phyloP scores from a whole-genome alignment of 768 basidiomycete genomes.

The Botryobasidium botryosum region DNA sequence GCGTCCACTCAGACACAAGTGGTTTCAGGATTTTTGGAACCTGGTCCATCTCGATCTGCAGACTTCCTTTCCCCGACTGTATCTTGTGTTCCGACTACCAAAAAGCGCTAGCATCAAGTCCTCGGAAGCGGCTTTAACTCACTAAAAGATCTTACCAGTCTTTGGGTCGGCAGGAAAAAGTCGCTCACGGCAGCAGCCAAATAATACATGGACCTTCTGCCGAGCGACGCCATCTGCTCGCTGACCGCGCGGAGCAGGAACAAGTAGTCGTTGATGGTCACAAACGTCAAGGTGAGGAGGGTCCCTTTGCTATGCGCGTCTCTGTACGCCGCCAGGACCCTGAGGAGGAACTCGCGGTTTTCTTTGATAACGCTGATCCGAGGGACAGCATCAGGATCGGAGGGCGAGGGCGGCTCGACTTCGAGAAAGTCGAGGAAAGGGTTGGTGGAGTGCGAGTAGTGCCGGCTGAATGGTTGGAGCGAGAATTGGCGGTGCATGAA shows the following conservation, averaged over 20 bases:
- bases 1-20: slow-evolving; percentile 86
- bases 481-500: slow-evolving; percentile 99
- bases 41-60: slow-evolving; percentile 96
- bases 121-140: not conserved
- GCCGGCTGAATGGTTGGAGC: slow-evolving; percentile 89
- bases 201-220: slow-evolving; percentile 75
- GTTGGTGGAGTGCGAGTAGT: slow-evolving; percentile 96
- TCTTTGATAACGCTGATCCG: slow-evolving; percentile 46
- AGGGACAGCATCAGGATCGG: slow-evolving; percentile 7
- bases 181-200: slow-evolving; percentile 97
- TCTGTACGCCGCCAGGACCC: slow-evolving; percentile 67
- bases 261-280: slow-evolving; percentile 91
- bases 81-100: slow-evolving; percentile 91
- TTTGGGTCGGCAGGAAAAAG: slow-evolving; percentile 86
- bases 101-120: not conserved
- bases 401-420: slow-evolving; percentile 26
- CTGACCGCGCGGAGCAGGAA: slow-evolving; percentile 73
- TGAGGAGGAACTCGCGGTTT: slow-evolving; percentile 46
- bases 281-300: slow-evolving; percentile 74
- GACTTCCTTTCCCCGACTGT: slow-evolving; percentile 85
- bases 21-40: slow-evolving; percentile 93
- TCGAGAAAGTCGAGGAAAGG: slow-evolving; percentile 93
- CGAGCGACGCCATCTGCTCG: slow-evolving; percentile 52
- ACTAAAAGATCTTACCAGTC: slow-evolving; percentile 45
- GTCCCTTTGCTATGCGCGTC: slow-evolving; percentile 54